Evolutionary conservation across 495 filamentous ascomycete genomes (phyloP).

Genomic region (Hamigera avellanea): DNA sequence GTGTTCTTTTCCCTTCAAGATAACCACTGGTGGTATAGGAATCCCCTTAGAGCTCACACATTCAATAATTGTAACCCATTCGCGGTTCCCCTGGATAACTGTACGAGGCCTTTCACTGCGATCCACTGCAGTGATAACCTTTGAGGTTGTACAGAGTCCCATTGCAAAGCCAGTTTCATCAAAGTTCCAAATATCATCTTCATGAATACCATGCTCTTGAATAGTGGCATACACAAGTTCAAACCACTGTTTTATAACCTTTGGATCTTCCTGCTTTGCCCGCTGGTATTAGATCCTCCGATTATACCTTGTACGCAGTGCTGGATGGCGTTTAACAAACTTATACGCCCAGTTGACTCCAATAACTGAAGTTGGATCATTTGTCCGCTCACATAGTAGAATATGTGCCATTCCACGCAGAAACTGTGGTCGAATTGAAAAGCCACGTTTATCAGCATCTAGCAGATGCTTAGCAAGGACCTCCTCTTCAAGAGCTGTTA

Average conservation of each 20-base stretch:
- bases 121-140: constrained; percentile 7
- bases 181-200: constrained; percentile 5
- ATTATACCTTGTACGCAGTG: constrained; percentile 4
- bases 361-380: background rate
- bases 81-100: constrained; percentile 5
- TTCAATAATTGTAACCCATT: constrained; percentile 6
- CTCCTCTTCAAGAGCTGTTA: too few relatives aligned
- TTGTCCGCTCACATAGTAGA: background rate
- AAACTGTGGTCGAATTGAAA: background rate
- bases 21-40: constrained; percentile 1
- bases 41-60: background rate
- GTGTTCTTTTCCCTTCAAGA: constrained; percentile 1
- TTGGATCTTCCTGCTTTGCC: constrained; percentile 4
- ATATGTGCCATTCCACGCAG: background rate
- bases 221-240: constrained; percentile 5
- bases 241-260: constrained; percentile 6
- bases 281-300: constrained; percentile 2
- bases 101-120: constrained; percentile 3
- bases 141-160: constrained; percentile 3
- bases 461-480: too few relatives aligned
- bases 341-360: constrained; percentile 1
- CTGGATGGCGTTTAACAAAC: constrained; percentile 3
- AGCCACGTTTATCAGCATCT: background rate
- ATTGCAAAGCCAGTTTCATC: constrained; percentile 6
- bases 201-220: constrained; percentile 6